These are phyloP conservation scores for Diaporthe vaccinii DNA, from an alignment of 2,329 filamentous ascomycete genomes.

Conservation along the genomic window DNA sequence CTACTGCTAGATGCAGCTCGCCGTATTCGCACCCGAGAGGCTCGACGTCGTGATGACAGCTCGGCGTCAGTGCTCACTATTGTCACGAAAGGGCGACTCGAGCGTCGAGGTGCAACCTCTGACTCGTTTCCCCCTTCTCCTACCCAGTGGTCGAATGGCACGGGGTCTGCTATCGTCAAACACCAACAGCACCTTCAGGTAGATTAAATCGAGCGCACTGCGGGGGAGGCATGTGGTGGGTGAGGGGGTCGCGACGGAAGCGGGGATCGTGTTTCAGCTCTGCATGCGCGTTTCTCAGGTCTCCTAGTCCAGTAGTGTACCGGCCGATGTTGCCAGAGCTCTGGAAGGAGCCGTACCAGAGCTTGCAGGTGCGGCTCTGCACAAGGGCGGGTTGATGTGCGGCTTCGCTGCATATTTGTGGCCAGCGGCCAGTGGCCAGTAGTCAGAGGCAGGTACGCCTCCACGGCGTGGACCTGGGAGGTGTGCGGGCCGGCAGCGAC, in stretches of 20 bases:
- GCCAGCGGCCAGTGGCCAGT: no score
- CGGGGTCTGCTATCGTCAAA: slow-evolving; percentile 25
- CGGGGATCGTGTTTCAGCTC: slow-evolving; percentile 10
- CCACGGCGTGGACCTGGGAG: background rate
- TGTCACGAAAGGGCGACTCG: slow-evolving; percentile 6
- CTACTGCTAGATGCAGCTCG: background rate
- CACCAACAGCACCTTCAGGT: slow-evolving; percentile 17
- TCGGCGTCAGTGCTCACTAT: background rate
- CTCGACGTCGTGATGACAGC: background rate
- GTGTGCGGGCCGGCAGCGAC: background rate
- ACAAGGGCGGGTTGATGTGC: background rate
- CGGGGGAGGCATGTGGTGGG: slow-evolving; percentile 29
- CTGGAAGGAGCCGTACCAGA: background rate
- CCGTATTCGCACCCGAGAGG: background rate
- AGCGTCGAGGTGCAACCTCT: slow-evolving; percentile 7
- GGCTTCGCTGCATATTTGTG: background rate
- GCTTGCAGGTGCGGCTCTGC: slow-evolving; percentile 19
- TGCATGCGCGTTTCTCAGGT: background rate
- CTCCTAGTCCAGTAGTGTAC: background rate
- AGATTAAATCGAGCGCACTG: slow-evolving; percentile 15
- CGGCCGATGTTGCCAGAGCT: background rate
- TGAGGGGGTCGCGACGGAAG: background rate
- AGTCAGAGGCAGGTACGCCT: background rate
- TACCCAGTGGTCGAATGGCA: background rate
- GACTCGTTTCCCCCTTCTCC: background rate